Base-by-base conservation (phyloP, 2,329 filamentous ascomycete species). In the Fusarium sambucinum region DNA sequence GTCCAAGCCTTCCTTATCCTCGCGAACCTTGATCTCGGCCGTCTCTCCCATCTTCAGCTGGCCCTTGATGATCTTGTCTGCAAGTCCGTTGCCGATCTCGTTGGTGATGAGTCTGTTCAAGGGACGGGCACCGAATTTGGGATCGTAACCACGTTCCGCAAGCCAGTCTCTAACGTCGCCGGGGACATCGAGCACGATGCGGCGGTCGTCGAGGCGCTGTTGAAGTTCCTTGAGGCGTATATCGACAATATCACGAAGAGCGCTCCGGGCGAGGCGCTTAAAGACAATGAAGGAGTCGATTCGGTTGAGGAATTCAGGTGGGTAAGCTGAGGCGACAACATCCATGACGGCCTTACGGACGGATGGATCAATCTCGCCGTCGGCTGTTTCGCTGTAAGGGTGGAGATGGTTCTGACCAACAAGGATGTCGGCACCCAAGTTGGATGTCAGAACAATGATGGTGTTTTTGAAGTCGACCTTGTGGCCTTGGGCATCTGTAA, bases 281-380 rank as follows among this genome's bases (percentile, higher is more conserved):
- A 98, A 98, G 75, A 98, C 83, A 77, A 98, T 97, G 82, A 98
- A 97, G 64, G 96, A 95, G 79, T 98, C 95, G 66, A 98, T 93
- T 21, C 96, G 89, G 81, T 99, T 98, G 68, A 98, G 86, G 84
- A 98, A 99, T 77, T 98, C 96, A 5, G 96, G 96, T 7, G 95
- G 89, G 77, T 97, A 90, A 52, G 82, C 84, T 11, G 84, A 79
- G 19, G 90, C 85, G 2, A 98, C 94, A 17, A 96, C 89, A 74
- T 97, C 92, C 89, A 98, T 94, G 55, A 98, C 94, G 1, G 92
- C 90, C 59, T 87, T 84, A 74, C 93, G 93, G 46, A 94, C 87
- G 1, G 88, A 87, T 1, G 89, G 85, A 17, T 91, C 89, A 59
- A 98, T 89, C 32, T 92, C 89, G 40, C 91, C 90, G 48, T 88